phyloP scores from a whole-genome alignment of 805 yeast species.

The Candida bentonensis region DNA sequence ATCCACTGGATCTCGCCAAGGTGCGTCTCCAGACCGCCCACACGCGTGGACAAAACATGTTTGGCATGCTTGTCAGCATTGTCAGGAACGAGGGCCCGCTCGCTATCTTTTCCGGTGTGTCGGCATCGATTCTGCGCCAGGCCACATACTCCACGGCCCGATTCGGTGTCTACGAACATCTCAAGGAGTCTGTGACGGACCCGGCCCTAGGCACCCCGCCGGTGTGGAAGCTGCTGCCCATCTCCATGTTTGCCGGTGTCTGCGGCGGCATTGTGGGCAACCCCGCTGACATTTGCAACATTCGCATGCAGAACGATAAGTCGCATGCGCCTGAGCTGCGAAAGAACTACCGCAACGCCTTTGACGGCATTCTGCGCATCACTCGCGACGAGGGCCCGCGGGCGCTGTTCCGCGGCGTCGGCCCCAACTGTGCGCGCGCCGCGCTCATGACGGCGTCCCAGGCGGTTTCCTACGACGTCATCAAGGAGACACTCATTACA shows the following conservation, averaged over 20 bases:
- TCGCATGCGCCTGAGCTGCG: conserved; percentile 48
- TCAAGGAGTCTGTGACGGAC: conserved; percentile 39
- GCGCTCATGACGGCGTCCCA: conserved; percentile 83
- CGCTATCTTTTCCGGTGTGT: conserved; percentile 67
- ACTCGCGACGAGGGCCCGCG: conserved; percentile 42
- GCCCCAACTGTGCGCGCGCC: conserved; percentile 69
- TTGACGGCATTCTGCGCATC: conserved; percentile 59
- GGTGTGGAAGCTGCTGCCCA: conserved; percentile 48
- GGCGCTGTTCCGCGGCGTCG: conserved; percentile 57
- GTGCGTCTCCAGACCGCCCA: conserved; percentile 75
- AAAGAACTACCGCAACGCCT: conserved; percentile 62
- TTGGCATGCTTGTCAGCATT: conserved; percentile 47
- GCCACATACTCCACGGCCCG: conserved; percentile 80
- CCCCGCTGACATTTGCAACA: conserved; percentile 77
- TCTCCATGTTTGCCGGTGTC: conserved; percentile 78
- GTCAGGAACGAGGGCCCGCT: conserved; percentile 43
- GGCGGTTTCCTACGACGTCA: conserved; percentile 74
- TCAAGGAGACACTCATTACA: conserved; percentile 46
- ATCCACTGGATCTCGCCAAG: conserved; percentile 77
- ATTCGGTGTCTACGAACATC: conserved; percentile 71
- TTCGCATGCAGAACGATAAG: conserved; percentile 83
- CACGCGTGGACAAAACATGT: conserved; percentile 47
- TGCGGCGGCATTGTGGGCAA: conserved; percentile 78
- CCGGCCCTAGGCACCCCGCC: conserved; percentile 35
- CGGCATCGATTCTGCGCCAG: conserved; percentile 73